Base-by-base conservation (phyloP, 306 rosid genomes). In the Ormosia semicastrata region DNA sequence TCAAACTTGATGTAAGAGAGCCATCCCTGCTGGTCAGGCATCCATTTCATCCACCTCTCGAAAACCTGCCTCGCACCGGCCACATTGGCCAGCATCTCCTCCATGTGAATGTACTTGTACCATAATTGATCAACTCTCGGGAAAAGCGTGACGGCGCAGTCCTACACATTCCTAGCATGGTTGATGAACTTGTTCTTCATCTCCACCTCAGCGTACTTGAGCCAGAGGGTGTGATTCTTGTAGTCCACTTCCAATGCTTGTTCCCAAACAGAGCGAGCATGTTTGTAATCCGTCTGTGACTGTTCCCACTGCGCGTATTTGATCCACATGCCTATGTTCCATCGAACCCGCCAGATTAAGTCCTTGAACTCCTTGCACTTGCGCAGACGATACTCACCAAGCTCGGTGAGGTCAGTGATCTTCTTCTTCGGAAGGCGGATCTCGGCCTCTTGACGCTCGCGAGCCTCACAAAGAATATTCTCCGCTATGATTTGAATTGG, bases 61-160 rank as follows among this genome's bases (percentile, higher is more conserved):
- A 91, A 95, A 56, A 95, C 83, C 71, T 93, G 93, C 57, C 99
- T 81, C 0, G 99, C 99, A 3, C 98, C 94, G 8, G 97, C 95
- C 1, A 91, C 93, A 70, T 93, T 91, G 50, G 94, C 92, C 2
- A 92, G 86, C 85, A 91, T 83, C 87, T 94, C 97, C 81, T 94
- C 98, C 98, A 92, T 94, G 83, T 92, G 98, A 32, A 94, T 91
- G 74, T 94, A 94, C 87, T 94, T 94, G 78, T 94, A 91, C 98
- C 97, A 92, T 8, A 94, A 58, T 83, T 92, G 98, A 66, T 94
- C 97, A 12, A 89, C 91, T 59, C 98, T 81, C 0, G 98, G 98
- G 49, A 94, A 82, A 8, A 89, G 94, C 0, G 93, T 79, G 1
- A 94, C 97, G 0, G 97, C 98, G 0, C 98, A 88, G 80, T 94